Evolutionary conservation across 202 grass and related monocot species (phyloP), one percentile per base, ranked within the genome.

Genomic region (Digitaria exilis): DNA sequence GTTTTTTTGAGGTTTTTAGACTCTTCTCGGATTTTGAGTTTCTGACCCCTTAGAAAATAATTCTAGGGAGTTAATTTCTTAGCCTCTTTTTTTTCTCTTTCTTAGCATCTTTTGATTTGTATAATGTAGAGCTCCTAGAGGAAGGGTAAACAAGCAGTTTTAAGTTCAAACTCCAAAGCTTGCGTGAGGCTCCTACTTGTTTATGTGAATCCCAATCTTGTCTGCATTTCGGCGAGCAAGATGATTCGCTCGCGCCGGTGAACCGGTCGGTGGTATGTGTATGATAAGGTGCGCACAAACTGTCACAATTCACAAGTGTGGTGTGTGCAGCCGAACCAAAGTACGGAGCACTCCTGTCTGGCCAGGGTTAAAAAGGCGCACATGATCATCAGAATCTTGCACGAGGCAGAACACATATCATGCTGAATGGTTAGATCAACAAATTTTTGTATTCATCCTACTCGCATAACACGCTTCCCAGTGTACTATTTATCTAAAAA

Each of bases 21-120:
- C 77, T 57, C 64, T 58, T 69, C 50, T 80, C 65, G 19, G 78
- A 28, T 16, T 54, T 80, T 64, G 41, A 73, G 51, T 71, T 75
- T 88, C 79, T 92, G 79, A 82, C 80, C 84, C 87, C 87, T 87
- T 96, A 87, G 86, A 71, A 51, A 79, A 77, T 82, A 82, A 86
- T 86, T 89, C 86, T 89, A 97, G 84, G 88, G 74, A 81, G 82
- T 79, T 80, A 17, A 25, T 87, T 84, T 84, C 26, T 54, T 67
- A 43, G 37, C 7, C 2, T 66, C 28, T 69, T 85, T 67, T 3
- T 37, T n/a, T 14, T 30, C 70, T 52, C 46, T 51, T 11, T 30
- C 50, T 22, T 70, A 76, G 80, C 61, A 63, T 7, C 54, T 65
- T 58, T 51, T 26, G 29, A 57, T 77, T 37, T 58, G 65, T 84